Conservation (phyloP, 2,329 filamentous ascomycete species). For the Penicillium expansum region DNA sequence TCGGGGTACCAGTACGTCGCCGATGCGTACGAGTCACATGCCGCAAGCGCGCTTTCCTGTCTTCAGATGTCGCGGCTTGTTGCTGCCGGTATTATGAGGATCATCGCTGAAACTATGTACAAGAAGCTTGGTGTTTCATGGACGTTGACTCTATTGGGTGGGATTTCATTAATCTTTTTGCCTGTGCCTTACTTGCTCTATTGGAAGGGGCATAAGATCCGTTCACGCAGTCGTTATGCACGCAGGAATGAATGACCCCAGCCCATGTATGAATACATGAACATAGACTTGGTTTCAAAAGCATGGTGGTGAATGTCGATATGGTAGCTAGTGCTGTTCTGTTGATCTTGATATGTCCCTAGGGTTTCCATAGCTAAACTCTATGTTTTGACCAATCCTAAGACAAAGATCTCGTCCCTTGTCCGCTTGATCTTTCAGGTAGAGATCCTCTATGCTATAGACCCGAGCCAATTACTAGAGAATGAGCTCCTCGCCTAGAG, state of each 20-base stretch:
- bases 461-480: too few relatives aligned
- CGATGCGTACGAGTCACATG: constrained; percentile 53
- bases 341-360: background rate
- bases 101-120: constrained; percentile 38
- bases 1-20: constrained; percentile 57
- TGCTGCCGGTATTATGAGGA: constrained; percentile 36
- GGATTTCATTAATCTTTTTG: constrained; percentile 36
- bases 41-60: constrained; percentile 47
- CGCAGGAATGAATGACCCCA: background rate
- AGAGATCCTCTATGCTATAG: background rate
- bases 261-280: background rate
- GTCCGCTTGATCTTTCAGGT: background rate
- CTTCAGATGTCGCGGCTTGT: constrained; percentile 43
- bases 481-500: too few relatives aligned
- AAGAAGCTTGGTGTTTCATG: constrained; percentile 39
- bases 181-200: constrained; percentile 49
- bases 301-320: background rate
- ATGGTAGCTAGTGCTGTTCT: too few relatives aligned
- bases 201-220: constrained; percentile 14
- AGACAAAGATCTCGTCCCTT: background rate
- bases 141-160: constrained; percentile 42
- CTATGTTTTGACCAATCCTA: background rate
- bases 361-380: background rate
- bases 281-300: background rate
- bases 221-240: constrained; percentile 16